phyloP scores from a whole-genome alignment of 2,329 filamentous ascomycete genomes.

The Cladobotryum mycophilum region DNA sequence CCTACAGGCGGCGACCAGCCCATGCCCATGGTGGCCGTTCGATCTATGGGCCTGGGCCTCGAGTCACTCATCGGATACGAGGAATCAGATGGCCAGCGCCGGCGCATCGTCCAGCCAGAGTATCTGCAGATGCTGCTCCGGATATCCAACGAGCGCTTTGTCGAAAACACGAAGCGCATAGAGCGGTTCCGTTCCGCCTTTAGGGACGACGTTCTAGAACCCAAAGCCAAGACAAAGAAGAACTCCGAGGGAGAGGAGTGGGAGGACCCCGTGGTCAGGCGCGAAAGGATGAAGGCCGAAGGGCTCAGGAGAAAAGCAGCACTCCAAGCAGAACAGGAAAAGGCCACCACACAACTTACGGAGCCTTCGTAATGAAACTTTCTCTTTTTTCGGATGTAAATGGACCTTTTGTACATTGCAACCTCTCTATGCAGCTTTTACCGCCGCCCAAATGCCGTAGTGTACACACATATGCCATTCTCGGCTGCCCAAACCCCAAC shows the following conservation, averaged over 20 bases:
- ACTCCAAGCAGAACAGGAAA: slow-evolving; percentile 20
- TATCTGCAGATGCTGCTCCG: slow-evolving; percentile 63
- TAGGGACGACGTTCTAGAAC: slow-evolving; percentile 24
- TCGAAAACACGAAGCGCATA: slow-evolving; percentile 62
- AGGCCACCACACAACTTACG: slow-evolving; percentile 7
- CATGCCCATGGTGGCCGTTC: slow-evolving; percentile 73
- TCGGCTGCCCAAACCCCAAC: slow-evolving; percentile 8
- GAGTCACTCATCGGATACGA: slow-evolving; percentile 70
- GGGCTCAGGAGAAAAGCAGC: slow-evolving; percentile 49
- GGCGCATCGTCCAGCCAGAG: slow-evolving; percentile 52
- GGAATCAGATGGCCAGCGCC: slow-evolving; percentile 29
- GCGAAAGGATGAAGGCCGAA: slow-evolving; percentile 51
- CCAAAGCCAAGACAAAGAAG: slow-evolving; percentile 14
- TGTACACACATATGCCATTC: slow-evolving; percentile 22
- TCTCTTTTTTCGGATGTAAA: neutral
- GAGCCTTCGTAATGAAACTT: slow-evolving; percentile 13
- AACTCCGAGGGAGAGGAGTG: slow-evolving; percentile 38
- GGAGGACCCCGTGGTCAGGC: slow-evolving; percentile 48
- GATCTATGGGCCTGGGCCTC: slow-evolving; percentile 74
- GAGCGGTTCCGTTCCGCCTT: slow-evolving; percentile 55
- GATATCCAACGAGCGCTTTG: slow-evolving; percentile 70
- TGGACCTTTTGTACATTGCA: slow-evolving; percentile 17
- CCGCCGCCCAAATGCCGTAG: slow-evolving; percentile 24
- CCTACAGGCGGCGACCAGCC: slow-evolving; percentile 27
- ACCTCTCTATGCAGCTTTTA: slow-evolving; percentile 25